phyloP scores from a whole-genome alignment of 768 basidiomycete species.

The Agrocybe praecox region DNA sequence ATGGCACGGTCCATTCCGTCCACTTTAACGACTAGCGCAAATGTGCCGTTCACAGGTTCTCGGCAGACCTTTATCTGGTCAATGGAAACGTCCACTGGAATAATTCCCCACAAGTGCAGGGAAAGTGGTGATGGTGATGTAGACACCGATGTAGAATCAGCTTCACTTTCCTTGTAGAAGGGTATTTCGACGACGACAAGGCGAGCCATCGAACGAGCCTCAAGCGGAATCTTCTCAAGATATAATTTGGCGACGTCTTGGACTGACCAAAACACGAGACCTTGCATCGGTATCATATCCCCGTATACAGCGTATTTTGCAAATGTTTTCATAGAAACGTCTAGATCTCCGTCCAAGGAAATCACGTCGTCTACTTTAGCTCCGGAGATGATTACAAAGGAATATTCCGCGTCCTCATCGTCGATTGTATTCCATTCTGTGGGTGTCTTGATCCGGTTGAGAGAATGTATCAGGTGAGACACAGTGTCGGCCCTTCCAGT shows the following conservation, averaged over 20 bases:
- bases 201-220: background rate
- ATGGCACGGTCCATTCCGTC: background rate
- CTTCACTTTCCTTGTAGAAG: background rate
- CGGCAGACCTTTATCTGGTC: background rate
- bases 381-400: background rate
- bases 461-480: slow-evolving; percentile 1
- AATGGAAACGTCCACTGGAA: background rate
- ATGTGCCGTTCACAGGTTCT: background rate
- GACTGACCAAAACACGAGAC: slow-evolving; percentile 1
- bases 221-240: slow-evolving; percentile 2
- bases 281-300: background rate
- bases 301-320: slow-evolving; percentile 3
- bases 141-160: background rate
- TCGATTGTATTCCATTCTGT: background rate
- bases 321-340: background rate
- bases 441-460: background rate
- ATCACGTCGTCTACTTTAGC: background rate
- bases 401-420: background rate
- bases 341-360: background rate
- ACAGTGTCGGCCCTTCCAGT: slow-evolving; percentile 7
- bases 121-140: too few species aligned
- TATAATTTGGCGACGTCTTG: background rate
- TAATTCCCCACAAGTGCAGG: background rate
- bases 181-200: slow-evolving; percentile 2
- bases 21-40: background rate